Evolutionary conservation across 2,329 filamentous ascomycete genomes (phyloP).

Genomic region (Apiospora koreana): DNA sequence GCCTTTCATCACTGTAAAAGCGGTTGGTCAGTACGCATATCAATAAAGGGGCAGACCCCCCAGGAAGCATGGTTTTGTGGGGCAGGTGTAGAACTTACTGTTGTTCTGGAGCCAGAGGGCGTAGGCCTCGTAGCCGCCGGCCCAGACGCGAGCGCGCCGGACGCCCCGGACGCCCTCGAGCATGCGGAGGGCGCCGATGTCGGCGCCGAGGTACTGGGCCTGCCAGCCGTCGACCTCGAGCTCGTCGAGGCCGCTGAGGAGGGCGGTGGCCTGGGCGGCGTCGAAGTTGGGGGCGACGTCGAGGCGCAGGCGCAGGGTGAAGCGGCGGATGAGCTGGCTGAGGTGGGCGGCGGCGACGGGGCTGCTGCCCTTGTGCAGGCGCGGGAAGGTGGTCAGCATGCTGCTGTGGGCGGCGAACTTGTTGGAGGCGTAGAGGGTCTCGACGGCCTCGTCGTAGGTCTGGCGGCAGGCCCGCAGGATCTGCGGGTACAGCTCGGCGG

Average conservation of each 20-base stretch:
- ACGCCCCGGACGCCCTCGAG: conserved; percentile 47
- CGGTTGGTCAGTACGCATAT: conserved; percentile 28
- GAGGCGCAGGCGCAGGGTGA: conserved; percentile 41
- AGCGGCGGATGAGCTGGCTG: conserved; percentile 37
- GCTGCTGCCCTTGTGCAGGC: conserved; percentile 35
- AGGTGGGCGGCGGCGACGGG: conserved; percentile 26
- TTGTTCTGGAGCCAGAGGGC: conserved; percentile 39
- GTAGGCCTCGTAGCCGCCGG: conserved; percentile 46
- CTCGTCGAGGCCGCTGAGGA: conserved; percentile 40
- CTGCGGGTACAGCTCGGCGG: conserved; percentile 36
- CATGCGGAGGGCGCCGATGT: conserved; percentile 36
- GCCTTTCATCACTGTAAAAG: conserved; percentile 6
- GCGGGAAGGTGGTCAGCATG: conserved; percentile 42
- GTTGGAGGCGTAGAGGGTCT: conserved; percentile 45
- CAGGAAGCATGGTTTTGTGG: too few relatives aligned
- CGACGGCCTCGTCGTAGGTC: conserved; percentile 41
- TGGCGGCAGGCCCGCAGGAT: conserved; percentile 44
- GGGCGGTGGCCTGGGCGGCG: conserved; percentile 28
- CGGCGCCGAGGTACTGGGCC: conserved; percentile 38
- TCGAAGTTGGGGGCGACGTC: conserved; percentile 40
- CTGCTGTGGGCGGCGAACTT: conserved; percentile 44
- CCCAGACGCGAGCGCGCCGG: conserved; percentile 34
- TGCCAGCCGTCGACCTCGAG: conserved; percentile 42
- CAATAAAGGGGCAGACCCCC: neutral
- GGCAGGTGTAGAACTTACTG: conserved; percentile 18